A percentile compares a stretch with the other conserved stretches of the same genome.
phyloP scores from a whole-genome alignment of 345 rosid species.

The Turritis glabra region DNA sequence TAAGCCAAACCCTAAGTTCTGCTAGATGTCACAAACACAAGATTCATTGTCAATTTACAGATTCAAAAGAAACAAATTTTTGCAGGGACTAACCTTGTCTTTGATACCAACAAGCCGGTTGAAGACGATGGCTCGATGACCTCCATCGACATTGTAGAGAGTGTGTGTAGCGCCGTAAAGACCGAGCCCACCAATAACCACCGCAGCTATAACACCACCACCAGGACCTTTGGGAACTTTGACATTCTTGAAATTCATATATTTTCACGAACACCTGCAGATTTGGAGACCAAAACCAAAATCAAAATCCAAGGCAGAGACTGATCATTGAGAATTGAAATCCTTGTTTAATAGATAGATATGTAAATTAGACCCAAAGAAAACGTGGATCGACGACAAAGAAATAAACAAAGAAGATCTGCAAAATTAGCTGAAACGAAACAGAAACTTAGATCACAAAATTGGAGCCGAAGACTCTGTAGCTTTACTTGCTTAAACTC shows the following conservation, averaged over 20 bases:
- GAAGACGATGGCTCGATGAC: constrained; percentile 34
- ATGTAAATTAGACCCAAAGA: background rate
- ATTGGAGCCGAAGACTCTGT: background rate
- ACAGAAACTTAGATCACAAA: background rate
- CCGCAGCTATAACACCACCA: constrained; percentile 53
- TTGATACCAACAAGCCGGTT: constrained; percentile 30
- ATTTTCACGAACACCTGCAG: background rate
- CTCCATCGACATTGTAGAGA: constrained; percentile 38
- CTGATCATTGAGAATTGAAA: background rate
- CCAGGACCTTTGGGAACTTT: constrained; percentile 80
- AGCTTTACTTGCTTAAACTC: background rate
- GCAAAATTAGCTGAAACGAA: background rate
- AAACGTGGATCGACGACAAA: background rate
- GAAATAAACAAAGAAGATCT: background rate
- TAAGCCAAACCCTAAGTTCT: background rate
- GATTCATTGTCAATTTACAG: background rate
- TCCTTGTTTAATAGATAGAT: background rate
- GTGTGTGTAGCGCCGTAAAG: constrained; percentile 50
- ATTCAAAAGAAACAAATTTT: background rate
- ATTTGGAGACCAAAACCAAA: background rate
- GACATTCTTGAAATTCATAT: constrained; percentile 53
- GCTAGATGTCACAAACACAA: background rate
- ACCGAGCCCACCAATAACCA: constrained; percentile 66
- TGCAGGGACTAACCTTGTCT: constrained; percentile 30
- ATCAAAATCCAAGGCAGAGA: background rate